Evolutionary conservation across 108 stramenopile species (phyloP), one percentile per base, ranked within the genome.

Genomic region (Skeletonema costatum): DNA sequence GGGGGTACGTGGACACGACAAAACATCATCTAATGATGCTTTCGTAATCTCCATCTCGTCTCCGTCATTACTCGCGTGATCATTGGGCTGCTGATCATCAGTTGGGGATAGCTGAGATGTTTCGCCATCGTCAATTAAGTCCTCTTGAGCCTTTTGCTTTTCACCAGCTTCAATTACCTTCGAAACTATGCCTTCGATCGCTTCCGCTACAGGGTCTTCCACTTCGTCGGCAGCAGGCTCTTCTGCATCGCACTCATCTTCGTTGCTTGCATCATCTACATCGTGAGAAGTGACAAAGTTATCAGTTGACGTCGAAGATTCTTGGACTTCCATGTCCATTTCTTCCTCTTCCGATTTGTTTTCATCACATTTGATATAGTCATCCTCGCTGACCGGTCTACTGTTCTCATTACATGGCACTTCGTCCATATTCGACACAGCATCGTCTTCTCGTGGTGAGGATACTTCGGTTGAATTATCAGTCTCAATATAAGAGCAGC

Each of bases 231-330:
- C 66, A n/a, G 30, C 63, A 39, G 63, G 32, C 63, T 64, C 63
- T 19, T 30, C 35, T 13, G 29, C 12, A 9, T 25, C 53, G 1
- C 53, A n/a, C 53, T 3, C 19, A 56, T 10, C 25, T 25, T 9
- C 53, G 25, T 9, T 56, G 53, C 25, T 25, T 10, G 5, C 53
- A 25, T 19, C 50, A 51, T 56, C 19, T 5, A 56, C 7, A 25
- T 56, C 53, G 5, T 56, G 53, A 56, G 53, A 56, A 25, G 53
- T 56, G 25, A 33, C 74, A 9, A 70, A 60, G 13, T 17, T 56
- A 30, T 21, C 60, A 17, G 67, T 51, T 60, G 68, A 66, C 33
- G 76, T 68, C 19, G 76, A 82, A 38, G 80, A 17, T 9, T 66
- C 65, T 32, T 17, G n/a, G 9, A 35, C n/a, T 35, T 66, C 19